Evolutionary conservation across 306 rosid species (phyloP), one percentile per base, ranked within the genome.

Genomic region (Lithocarpus polystachyus): DNA sequence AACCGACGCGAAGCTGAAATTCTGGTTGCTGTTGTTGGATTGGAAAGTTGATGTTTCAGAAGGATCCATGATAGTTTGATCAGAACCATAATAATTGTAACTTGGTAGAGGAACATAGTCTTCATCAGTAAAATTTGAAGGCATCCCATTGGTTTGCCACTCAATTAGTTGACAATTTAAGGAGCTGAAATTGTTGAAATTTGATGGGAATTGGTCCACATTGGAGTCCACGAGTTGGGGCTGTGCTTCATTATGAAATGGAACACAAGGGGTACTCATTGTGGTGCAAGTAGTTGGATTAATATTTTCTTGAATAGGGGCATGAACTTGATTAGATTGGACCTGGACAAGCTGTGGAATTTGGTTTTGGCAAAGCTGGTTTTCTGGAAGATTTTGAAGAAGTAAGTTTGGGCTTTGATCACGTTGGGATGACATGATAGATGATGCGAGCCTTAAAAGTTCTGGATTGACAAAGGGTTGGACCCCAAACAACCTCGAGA

Each of bases 381-480:
- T 73, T 23, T 83, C 54, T 37, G 77, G 91, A 8, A 48, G 17
- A 72, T 79, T 81, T 83, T 77, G 88, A 5, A 35, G 72, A 29
- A 40, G 52, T 31, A 79, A 57, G 78, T 75, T 75, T 23, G 57
- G 64, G 77, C 73, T 86, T 51, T 48, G 53, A 13, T 79, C 77
- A 6, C 79, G 57, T 19, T 85, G 86, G 6, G 88, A 88, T 24
- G 91, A 75, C 59, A 91, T 17, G 67, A 95, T 81, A 33, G 98
- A 93, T 33, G 94, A 86, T 73, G 98, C 97, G 2, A 96, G 82
- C 23, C 82, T 90, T 2, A 93, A 86, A 29, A 96, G 90, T 31
- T 95, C 91, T 0, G 94, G 94, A 73, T 92, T 91, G 26, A 86
- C 71, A 10, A 87, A 19, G 18, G 88, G 82, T 22, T 93, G 89